Base-by-base conservation (phyloP, 1,284 basidiomycete species). In the Rhizoctonia solani region DNA sequence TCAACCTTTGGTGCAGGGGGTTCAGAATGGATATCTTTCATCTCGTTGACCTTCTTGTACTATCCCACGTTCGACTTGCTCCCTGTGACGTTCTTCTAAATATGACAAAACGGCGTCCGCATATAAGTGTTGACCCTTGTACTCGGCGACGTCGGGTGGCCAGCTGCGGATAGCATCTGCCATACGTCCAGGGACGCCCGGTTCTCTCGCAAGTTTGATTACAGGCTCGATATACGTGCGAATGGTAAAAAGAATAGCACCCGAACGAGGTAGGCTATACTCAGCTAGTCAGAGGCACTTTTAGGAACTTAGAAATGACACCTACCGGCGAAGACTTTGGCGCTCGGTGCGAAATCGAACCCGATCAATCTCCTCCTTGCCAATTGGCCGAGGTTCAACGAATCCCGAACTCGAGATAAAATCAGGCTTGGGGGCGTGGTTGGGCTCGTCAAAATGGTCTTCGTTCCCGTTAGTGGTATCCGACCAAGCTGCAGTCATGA, bases 211-310 rank as follows among this genome's bases (percentile, higher is more conserved):
- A 1, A 93, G 75, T 49, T 83, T 80, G 41, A 79, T 81, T 8
- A 92, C 75, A 4, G 83, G 83, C n/a, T 83, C 84, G 68, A 88
- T 72, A 75, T 92, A 90, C 39, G 88, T 88, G 16, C 88, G 81
- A 72, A 92, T 88, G 44, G 87, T 88, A 74, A 93, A 93, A n/a
- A 88, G 79, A 46, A 92, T 81, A 14, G 85, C 87, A 1, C 90
- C 89, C 25, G 82, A 86, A 9, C 80, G 78, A 1, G 86, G 82
- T 16, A 91, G 80, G 11, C 56, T 59, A 42, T 3, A 34, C 19
- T 1, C 2, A 37, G n/a, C n/a, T n/a, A 23, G 11, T 13, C 25
- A 6, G 21, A 23, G 23, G 13, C 42, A 61, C 42, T 3, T 29
- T 61, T 19, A 61, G 41, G 6, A 61, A 69, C 69, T 3, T 72